A percentile compares a stretch with the other conserved stretches of the same genome.
These are phyloP conservation scores for Barnettozyma siamensis DNA, from an alignment of 805 yeast species.

Conservation along the genomic window DNA sequence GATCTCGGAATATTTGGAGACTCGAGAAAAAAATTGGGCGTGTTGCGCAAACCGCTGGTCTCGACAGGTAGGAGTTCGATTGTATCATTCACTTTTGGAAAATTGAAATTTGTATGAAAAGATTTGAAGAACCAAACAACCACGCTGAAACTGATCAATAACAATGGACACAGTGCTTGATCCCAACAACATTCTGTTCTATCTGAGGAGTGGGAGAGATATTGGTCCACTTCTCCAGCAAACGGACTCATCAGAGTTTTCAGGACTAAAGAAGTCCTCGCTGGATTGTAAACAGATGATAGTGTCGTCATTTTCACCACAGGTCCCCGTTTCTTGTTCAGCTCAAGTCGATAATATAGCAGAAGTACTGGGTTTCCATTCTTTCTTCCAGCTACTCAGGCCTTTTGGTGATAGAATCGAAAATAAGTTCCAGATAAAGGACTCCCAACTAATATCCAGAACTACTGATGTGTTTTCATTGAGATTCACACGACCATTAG, in stretches of 20 bases:
- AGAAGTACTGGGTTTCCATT: conserved; percentile 34
- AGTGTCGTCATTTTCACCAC: conserved; percentile 44
- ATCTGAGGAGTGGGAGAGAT: conserved; percentile 14
- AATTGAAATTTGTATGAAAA: background rate
- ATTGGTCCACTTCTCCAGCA: conserved; percentile 13
- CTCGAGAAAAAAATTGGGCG: too few species aligned
- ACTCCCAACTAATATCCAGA: conserved; percentile 44
- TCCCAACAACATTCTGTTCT: conserved; percentile 16
- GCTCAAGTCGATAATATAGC: conserved; percentile 39
- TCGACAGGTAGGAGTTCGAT: too few species aligned
- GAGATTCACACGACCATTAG: conserved; percentile 41
- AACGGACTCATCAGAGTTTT: conserved; percentile 1
- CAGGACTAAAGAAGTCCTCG: conserved; percentile 17
- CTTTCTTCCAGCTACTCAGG: conserved; percentile 42
- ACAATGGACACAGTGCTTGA: conserved; percentile 15
- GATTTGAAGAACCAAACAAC: too few species aligned
- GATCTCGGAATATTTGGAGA: too few species aligned
- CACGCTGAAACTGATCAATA: too few species aligned
- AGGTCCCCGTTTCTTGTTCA: conserved; percentile 44
- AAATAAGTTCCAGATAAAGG: conserved; percentile 44
- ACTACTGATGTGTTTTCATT: conserved; percentile 50
- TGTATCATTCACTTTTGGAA: too few species aligned
- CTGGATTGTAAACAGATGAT: conserved; percentile 24
- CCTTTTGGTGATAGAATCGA: conserved; percentile 53
- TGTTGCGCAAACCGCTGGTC: too few species aligned